These are phyloP conservation scores for Allium fistulosum DNA, from an alignment of 106 monocot genomes.

Conservation along the genomic window DNA sequence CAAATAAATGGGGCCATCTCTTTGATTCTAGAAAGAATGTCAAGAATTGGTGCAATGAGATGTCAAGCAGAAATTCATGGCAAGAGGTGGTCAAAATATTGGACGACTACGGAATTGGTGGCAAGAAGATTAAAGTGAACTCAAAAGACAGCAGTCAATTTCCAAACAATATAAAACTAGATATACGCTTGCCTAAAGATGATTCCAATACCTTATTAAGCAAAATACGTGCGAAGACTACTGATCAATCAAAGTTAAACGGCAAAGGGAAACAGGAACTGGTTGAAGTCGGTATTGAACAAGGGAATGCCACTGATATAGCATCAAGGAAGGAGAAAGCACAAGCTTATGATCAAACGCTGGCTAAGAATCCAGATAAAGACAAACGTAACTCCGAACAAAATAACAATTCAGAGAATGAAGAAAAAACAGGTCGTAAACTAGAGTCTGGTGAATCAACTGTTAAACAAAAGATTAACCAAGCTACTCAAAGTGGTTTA, in stretches of 20 bases:
- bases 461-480: too few relatives aligned
- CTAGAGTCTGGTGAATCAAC: too few relatives aligned
- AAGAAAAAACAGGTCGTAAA: too few relatives aligned
- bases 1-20: slow-evolving; percentile 28
- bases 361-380: too few relatives aligned
- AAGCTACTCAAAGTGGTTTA: too few relatives aligned
- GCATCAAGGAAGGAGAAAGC: too few relatives aligned
- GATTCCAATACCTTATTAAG: background rate
- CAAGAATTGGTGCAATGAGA: slow-evolving; percentile 45
- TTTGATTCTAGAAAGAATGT: slow-evolving; percentile 53
- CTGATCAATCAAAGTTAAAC: background rate
- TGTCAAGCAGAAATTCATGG: slow-evolving; percentile 49
- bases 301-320: too few relatives aligned
- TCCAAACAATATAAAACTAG: background rate
- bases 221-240: background rate
- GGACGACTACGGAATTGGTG: slow-evolving; percentile 8
- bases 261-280: too few relatives aligned
- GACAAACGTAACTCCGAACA: too few relatives aligned
- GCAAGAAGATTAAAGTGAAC: background rate
- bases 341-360: too few relatives aligned
- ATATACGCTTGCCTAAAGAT: background rate
- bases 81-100: slow-evolving; percentile 22
- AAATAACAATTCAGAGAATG: too few relatives aligned
- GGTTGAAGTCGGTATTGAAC: too few relatives aligned
- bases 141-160: background rate